Conservation (phyloP, 768 basidiomycete species). For the Termitomyces sp. region DNA sequence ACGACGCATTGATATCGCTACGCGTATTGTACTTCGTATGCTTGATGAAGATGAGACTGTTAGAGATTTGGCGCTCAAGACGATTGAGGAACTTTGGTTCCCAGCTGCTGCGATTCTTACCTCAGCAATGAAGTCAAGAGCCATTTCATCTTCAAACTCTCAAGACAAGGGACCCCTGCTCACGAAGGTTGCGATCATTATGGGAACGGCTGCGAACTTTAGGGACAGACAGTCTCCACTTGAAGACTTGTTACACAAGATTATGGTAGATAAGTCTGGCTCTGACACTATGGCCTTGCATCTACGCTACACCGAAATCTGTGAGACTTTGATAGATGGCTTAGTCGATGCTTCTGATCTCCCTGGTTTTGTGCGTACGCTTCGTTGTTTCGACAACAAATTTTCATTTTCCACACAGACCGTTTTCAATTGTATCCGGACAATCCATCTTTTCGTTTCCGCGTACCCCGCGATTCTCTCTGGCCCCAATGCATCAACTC, state of each 20-base stretch:
- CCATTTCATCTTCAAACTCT: conserved; percentile 19
- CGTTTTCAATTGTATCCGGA: conserved; percentile 77
- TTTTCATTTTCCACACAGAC: conserved; percentile 40
- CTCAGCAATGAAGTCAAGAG: conserved; percentile 32
- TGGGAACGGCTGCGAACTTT: conserved; percentile 79
- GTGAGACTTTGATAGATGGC: conserved; percentile 80
- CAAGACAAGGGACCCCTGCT: conserved; percentile 53
- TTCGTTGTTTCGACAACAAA: neutral
- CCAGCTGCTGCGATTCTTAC: conserved; percentile 26
- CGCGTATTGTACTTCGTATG: conserved; percentile 76
- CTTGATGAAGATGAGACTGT: conserved; percentile 93
- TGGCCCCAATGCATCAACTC: conserved; percentile 72
- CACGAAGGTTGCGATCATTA: conserved; percentile 72
- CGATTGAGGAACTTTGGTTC: conserved; percentile 92
- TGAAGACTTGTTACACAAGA: conserved; percentile 80
- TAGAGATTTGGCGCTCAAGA: conserved; percentile 87
- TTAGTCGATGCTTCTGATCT: conserved; percentile 83
- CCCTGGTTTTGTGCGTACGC: conserved; percentile 61
- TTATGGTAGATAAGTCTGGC: conserved; percentile 69
- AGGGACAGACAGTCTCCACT: conserved; percentile 79
- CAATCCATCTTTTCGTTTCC: conserved; percentile 75
- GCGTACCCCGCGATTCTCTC: conserved; percentile 86
- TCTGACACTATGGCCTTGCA: conserved; percentile 50
- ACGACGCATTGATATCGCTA: conserved; percentile 74
- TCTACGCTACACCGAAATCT: conserved; percentile 71